phyloP scores from a whole-genome alignment of 2,329 filamentous ascomycete species.

The Pseudocercospora macadamiae region DNA sequence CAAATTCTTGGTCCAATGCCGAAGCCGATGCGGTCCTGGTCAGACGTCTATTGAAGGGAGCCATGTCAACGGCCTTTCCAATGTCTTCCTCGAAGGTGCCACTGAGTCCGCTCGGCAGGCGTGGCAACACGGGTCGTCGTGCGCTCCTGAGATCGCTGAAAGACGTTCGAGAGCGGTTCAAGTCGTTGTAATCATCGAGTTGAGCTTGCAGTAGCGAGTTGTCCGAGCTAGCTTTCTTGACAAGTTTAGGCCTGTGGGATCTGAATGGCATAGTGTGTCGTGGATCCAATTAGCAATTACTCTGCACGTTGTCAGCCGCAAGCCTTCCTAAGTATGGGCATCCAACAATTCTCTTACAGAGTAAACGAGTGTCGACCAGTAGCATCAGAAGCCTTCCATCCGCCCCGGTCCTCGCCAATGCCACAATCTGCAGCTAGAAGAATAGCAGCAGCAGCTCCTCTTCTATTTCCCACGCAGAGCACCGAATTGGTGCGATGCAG shows the following conservation, averaged over 20 bases:
- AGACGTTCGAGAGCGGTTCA: slow-evolving; percentile 9
- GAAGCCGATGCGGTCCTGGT: slow-evolving; percentile 16
- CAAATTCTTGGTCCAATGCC: slow-evolving; percentile 12
- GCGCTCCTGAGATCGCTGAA: slow-evolving; percentile 13
- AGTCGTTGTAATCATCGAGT: slow-evolving; percentile 2
- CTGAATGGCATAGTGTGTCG: slow-evolving; percentile 12
- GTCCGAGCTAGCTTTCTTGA: slow-evolving; percentile 14
- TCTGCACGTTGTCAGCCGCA: neutral
- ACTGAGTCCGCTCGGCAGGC: slow-evolving; percentile 15
- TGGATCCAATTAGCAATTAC: neutral
- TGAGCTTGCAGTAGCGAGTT: slow-evolving; percentile 1
- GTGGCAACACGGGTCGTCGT: slow-evolving; percentile 6
- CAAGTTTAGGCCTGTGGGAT: slow-evolving; percentile 15
- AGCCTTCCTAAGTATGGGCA: neutral
- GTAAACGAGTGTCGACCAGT: neutral
- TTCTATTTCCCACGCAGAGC: neutral
- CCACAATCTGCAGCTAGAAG: neutral
- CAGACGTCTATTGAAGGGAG: slow-evolving; percentile 11
- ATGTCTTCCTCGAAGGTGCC: slow-evolving; percentile 15
- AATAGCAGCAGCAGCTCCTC: slow-evolving; percentile 2
- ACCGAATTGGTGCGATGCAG: neutral
- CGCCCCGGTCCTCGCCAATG: neutral
- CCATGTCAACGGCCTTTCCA: slow-evolving; percentile 8
- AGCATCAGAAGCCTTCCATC: neutral
- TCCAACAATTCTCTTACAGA: neutral